phyloP scores from a whole-genome alignment of 2,329 filamentous ascomycete genomes.

The Ascochyta lentis region DNA sequence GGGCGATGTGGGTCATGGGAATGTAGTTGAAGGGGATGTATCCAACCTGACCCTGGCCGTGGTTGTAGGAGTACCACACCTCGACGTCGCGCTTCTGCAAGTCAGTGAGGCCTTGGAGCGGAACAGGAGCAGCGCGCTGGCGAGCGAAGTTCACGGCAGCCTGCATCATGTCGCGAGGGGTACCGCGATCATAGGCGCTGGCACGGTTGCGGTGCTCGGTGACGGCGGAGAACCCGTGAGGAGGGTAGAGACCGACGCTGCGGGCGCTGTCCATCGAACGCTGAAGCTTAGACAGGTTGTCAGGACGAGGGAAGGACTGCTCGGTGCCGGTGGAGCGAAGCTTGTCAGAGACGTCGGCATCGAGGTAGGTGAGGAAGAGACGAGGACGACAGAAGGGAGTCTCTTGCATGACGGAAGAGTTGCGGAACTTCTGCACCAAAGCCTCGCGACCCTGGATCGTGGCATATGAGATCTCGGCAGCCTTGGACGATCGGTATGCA shows the following conservation, averaged over 20 bases:
- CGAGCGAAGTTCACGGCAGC: constrained; percentile 27
- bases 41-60: constrained; percentile 28
- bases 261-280: constrained; percentile 87
- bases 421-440: constrained; percentile 92
- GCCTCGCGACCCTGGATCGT: constrained; percentile 94
- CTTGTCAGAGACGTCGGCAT: constrained; percentile 50
- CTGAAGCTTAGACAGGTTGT: constrained; percentile 88
- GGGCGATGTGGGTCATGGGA: constrained; percentile 29
- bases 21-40: constrained; percentile 38
- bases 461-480: constrained; percentile 93
- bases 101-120: constrained; percentile 22
- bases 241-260: constrained; percentile 85
- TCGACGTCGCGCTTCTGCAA: constrained; percentile 33
- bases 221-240: constrained; percentile 74
- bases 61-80: constrained; percentile 29
- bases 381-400: constrained; percentile 82
- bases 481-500: constrained; percentile 82
- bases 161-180: constrained; percentile 53
- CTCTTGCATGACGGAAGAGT: constrained; percentile 95
- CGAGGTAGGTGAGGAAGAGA: constrained; percentile 58
- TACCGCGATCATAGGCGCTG: constrained; percentile 83
- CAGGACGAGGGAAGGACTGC: constrained; percentile 76
- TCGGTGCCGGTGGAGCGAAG: constrained; percentile 68
- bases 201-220: constrained; percentile 78
- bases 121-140: constrained; percentile 21